phyloP scores from a whole-genome alignment of 805 yeast genomes.

The Myxozyma neotropica region DNA sequence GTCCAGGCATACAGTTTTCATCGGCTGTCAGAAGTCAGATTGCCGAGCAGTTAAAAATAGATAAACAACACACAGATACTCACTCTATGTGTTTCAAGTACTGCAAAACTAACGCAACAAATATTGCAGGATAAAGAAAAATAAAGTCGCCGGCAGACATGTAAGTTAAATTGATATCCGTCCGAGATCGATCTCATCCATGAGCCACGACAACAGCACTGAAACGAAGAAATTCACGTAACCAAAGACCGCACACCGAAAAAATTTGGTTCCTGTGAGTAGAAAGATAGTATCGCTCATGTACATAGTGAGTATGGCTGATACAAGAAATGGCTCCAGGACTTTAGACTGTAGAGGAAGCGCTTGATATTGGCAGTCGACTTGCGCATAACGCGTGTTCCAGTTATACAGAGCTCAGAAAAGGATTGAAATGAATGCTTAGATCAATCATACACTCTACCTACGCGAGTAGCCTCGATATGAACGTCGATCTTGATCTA shows the following conservation, averaged over 20 bases:
- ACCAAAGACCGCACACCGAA: neutral
- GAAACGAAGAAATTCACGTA: slow-evolving; percentile 11
- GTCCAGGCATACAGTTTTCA: slow-evolving; percentile 10
- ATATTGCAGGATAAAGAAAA: slow-evolving; percentile 18
- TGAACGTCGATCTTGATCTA: slow-evolving; percentile 13
- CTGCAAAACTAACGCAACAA: slow-evolving; percentile 10
- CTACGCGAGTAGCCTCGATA: slow-evolving; percentile 16
- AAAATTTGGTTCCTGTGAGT: neutral
- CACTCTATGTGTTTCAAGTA: slow-evolving; percentile 11
- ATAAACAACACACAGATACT: neutral
- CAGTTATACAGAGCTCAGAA: slow-evolving; percentile 14
- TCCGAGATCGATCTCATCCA: slow-evolving; percentile 13
- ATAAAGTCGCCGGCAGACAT: slow-evolving; percentile 21
- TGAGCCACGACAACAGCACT: slow-evolving; percentile 15
- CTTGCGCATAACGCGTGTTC: slow-evolving; percentile 19
- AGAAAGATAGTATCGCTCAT: slow-evolving; percentile 8
- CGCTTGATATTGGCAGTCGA: slow-evolving; percentile 11
- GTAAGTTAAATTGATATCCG: slow-evolving; percentile 16
- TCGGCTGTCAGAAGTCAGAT: neutral
- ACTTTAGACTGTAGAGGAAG: slow-evolving; percentile 14
- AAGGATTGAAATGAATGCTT: slow-evolving; percentile 2
- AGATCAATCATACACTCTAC: slow-evolving; percentile 18
- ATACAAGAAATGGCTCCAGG: slow-evolving; percentile 15
- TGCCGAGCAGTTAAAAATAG: neutral
- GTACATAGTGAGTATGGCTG: slow-evolving; percentile 9